Evolutionary conservation across 1,284 basidiomycete genomes (phyloP).

Genomic region (Inonotus hispidus): DNA sequence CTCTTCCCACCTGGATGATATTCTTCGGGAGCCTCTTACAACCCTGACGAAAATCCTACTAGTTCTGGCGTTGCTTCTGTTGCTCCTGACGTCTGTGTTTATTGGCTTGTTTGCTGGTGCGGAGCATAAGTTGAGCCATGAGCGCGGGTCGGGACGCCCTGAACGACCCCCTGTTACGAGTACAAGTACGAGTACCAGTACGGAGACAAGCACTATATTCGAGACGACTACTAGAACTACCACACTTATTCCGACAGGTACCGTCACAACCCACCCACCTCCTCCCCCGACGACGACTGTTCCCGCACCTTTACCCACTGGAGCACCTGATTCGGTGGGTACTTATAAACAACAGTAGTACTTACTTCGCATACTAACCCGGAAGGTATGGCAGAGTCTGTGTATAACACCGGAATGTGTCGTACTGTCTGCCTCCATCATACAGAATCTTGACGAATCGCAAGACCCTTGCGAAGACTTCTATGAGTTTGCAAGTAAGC

Average conservation of each 20-base stretch:
- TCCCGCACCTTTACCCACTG: constrained; percentile 36
- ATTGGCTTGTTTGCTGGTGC: constrained; percentile 90
- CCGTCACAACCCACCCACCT: constrained; percentile 27
- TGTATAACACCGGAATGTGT: constrained; percentile 85
- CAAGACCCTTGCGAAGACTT: constrained; percentile 96
- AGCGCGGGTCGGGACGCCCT: constrained; percentile 27
- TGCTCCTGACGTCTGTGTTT: constrained; percentile 82
- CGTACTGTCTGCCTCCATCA: constrained; percentile 74
- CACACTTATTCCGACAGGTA: constrained; percentile 32
- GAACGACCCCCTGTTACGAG: constrained; percentile 21
- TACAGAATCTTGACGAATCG: constrained; percentile 75
- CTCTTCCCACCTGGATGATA: constrained; percentile 45
- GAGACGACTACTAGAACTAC: constrained; percentile 32
- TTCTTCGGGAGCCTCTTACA: constrained; percentile 73
- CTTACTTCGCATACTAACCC: constrained; percentile 20
- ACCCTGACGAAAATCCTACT: constrained; percentile 83
- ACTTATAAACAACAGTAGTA: constrained; percentile 24
- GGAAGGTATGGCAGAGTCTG: constrained; percentile 36
- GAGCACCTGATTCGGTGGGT: constrained; percentile 43
- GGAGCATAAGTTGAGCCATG: constrained; percentile 67
- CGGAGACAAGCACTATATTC: constrained; percentile 21
- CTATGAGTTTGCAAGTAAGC: constrained; percentile 84
- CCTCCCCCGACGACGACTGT: constrained; percentile 30
- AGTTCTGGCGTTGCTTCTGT: constrained; percentile 65
- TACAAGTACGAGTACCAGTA: no score